These are phyloP conservation scores for Coemansia sp. DNA, from an alignment of 192 early-diverging fungal species.

Conservation along the genomic window DNA sequence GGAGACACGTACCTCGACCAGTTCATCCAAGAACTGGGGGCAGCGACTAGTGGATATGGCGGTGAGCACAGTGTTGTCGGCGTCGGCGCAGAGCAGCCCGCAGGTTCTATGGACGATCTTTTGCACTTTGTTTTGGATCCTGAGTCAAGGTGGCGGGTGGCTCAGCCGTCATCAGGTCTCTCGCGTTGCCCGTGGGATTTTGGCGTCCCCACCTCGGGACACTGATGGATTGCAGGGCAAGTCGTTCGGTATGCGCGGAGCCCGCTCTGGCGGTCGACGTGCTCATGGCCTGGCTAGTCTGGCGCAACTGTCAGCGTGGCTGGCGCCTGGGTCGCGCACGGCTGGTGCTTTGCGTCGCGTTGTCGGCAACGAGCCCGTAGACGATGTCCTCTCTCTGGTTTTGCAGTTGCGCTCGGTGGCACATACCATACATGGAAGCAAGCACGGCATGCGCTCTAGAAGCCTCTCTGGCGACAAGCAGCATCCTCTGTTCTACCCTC, in stretches of 20 bases:
- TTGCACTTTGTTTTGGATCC: constrained; percentile 52
- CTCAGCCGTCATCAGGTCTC: constrained; percentile 50
- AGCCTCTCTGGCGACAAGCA: constrained; percentile 32
- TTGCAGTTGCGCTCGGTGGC: constrained; percentile 19
- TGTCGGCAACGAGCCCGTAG: constrained; percentile 36
- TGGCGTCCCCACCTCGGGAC: constrained; percentile 28
- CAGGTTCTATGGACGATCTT: constrained; percentile 49
- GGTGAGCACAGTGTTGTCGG: constrained; percentile 37
- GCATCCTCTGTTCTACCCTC: constrained; percentile 18
- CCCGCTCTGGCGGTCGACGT: neutral
- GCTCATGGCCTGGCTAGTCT: constrained; percentile 32
- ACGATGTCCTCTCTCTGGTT: constrained; percentile 36
- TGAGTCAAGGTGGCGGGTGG: constrained; percentile 52
- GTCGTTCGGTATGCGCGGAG: neutral
- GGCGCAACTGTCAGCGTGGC: constrained; percentile 30
- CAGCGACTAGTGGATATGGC: constrained; percentile 47
- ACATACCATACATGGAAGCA: constrained; percentile 17
- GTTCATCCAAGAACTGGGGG: constrained; percentile 53
- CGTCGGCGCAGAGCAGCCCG: constrained; percentile 46
- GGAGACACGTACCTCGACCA: constrained; percentile 46
- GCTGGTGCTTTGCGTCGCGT: constrained; percentile 42
- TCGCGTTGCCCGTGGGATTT: constrained; percentile 54
- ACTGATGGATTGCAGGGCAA: neutral
- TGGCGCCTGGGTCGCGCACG: constrained; percentile 36
- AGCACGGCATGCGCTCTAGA: constrained; percentile 16